A percentile compares a stretch with the other conserved stretches of the same genome.
These are phyloP conservation scores for Huntiella abstrusa DNA, from an alignment of 2,329 filamentous ascomycete species.

Conservation along the genomic window DNA sequence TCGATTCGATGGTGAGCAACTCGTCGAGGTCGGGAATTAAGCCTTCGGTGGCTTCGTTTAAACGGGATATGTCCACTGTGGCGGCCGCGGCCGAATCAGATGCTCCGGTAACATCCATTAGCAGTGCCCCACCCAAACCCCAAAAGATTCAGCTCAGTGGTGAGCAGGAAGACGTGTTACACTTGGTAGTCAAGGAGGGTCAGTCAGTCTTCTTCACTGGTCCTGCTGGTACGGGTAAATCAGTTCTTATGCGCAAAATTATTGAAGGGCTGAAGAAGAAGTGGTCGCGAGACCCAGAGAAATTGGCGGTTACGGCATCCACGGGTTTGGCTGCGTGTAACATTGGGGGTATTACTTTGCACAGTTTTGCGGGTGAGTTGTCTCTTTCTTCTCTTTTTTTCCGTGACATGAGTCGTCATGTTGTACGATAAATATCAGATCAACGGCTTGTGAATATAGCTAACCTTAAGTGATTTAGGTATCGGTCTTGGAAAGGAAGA, in stretches of 20 bases:
- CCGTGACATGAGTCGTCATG: too few relatives aligned
- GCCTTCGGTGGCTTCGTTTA: neutral
- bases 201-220: conserved; percentile 97
- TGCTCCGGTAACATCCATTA: neutral
- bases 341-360: conserved; percentile 83
- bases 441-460: too few relatives aligned
- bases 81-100: neutral
- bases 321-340: conserved; percentile 94
- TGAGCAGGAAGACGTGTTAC: conserved; percentile 70
- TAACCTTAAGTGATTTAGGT: conserved; percentile 14
- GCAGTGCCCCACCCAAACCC: neutral
- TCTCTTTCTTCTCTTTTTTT: neutral
- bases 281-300: conserved; percentile 56
- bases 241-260: conserved; percentile 82
- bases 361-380: conserved; percentile 67
- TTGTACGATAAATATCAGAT: too few relatives aligned
- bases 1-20: conserved; percentile 2
- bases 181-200: conserved; percentile 58
- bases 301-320: conserved; percentile 83
- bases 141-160: conserved; percentile 50
- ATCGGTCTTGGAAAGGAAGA: conserved; percentile 90
- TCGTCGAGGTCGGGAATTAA: neutral
- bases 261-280: conserved; percentile 66
- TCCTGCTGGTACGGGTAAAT: conserved; percentile 92
- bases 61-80: neutral